Evolutionary conservation across 306 rosid species (phyloP), one percentile per base, ranked within the genome.

Genomic region (Cicer pinnatifidum): DNA sequence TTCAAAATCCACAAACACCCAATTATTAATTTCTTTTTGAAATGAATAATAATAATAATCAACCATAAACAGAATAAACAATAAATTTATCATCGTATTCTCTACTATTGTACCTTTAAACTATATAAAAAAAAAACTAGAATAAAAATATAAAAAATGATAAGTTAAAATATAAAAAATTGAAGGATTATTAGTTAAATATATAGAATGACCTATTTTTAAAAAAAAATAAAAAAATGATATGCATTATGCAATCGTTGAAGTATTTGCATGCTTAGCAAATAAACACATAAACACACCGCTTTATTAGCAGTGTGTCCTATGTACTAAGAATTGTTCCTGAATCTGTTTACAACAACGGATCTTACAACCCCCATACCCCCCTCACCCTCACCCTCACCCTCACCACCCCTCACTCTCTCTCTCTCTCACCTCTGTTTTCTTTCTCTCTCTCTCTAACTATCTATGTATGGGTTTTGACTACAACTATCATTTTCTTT

Each of bases 211-310:
- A 69, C 45, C 54, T 9, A 35, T 54, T 52, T 4, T 3, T 4
- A 50, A 50, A 0, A 52, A 62, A 12, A 16, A 4, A 17, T 2
- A 41, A 17, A 10, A 61, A 10, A 23, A 69, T 43, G 54, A 64
- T 48, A 64, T 53, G 9, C 13, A 45, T 11, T 59, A 60, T 28
- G 13, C 53, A 17, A 56, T 23, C 1, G 11, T 57, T 50, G 13
- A 50, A 11, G 39, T 33, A 33, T 59, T 11, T 88, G 92, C 93
- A 89, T 86, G 92, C 81, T 86, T 57, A 65, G 78, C 68, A 80
- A 90, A 81, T 82, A 40, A 66, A 77, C 72, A 81, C 88, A 82
- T 83, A 86, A 90, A 82, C 86, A 83, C 88, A 89, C 89, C 90
- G 87, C 86, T 87, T 84, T 82, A 41, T 75, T 84, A 82, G 89